Evolutionary conservation across 148 eudicot species (phyloP).

Genomic region (Arctostaphylos glauca): DNA sequence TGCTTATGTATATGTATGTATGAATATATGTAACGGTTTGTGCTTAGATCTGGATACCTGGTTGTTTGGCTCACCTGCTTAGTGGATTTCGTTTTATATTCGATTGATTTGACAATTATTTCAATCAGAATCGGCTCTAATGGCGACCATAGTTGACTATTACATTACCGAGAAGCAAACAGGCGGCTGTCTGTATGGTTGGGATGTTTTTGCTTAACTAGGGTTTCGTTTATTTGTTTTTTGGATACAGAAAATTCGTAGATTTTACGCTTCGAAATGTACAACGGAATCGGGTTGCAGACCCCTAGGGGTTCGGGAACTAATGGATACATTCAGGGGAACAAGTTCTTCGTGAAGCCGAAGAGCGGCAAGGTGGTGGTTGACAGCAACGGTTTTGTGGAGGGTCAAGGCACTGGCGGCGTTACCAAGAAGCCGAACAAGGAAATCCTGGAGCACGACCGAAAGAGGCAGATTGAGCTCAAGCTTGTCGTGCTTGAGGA

Average conservation of each 20-base stretch:
- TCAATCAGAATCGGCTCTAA: not conserved
- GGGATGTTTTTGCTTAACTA: not conserved
- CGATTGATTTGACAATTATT: not conserved
- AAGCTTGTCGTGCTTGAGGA: conserved; percentile 78
- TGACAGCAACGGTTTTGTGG: conserved; percentile 47
- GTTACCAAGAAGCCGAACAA: conserved; percentile 58
- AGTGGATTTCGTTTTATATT: not conserved
- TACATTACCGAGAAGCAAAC: not conserved
- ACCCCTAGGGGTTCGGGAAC: conserved; percentile 93
- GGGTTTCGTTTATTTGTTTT: not conserved
- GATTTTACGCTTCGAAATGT: conserved; percentile 38
- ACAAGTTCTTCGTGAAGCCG: conserved; percentile 67
- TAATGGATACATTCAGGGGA: conserved; percentile 81
- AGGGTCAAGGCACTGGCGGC: conserved; percentile 74
- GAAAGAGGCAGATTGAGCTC: conserved; percentile 90
- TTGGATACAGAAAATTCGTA: not conserved
- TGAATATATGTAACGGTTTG: not conserved
- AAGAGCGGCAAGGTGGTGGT: conserved; percentile 38
- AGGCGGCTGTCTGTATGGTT: not conserved
- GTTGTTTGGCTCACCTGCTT: not conserved
- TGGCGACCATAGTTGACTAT: not conserved
- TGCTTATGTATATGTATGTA: not conserved
- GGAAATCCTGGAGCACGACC: conserved; percentile 89
- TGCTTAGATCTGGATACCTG: not conserved
- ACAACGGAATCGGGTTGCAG: conserved; percentile 90